Base-by-base conservation (phyloP, 257 asterid genomes). In the Salvia rosmarinus region DNA sequence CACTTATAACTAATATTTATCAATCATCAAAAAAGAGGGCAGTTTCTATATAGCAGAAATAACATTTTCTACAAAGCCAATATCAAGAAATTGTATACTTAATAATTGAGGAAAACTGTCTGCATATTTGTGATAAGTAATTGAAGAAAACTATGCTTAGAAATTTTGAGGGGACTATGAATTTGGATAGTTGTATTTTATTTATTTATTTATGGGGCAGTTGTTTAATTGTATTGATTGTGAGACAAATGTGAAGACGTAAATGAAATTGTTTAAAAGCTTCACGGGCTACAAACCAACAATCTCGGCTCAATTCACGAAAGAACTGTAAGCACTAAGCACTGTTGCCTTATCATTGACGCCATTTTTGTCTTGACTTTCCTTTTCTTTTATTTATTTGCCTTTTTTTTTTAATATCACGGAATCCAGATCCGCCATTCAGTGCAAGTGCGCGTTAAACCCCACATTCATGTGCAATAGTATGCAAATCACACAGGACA, bases 201-300 rank as follows among this genome's bases (percentile, higher is more conserved):
- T 55, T 55, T n/a, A n/a, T n/a, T n/a, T 34, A 37, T 37, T 25
- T 25, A 30, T 30, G 3, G 12, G 23, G 39, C 4, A 4, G 39
- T 56, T 56, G 30, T 56, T 12, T 42, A 63, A 21, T 61, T 50
- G 57, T 9, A 52, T 56, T 56, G 20, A 56, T 25, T 25, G 49
- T 11, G 37, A 6, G 23, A 43, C 25, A 5, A 57, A 43, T 35
- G 19, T 51, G 20, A 47, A 49, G 47, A 70, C 23, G 34, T 25
- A 25, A 25, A 17, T 57, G 42, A 37, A 42, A 43, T 25, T 4
- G 32, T 20, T 6, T 9, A 58, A 43, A n/a, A 60, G 57, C 51
- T 70, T 68, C 75, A 70, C 75, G 75, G 59, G 67, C 6, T 20
- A 64, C n/a, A 64, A 42, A 64, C 70, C 42, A 64, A 28, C 68